phyloP scores from a whole-genome alignment of 2,329 filamentous ascomycete genomes.

The Penicillium sp. region DNA sequence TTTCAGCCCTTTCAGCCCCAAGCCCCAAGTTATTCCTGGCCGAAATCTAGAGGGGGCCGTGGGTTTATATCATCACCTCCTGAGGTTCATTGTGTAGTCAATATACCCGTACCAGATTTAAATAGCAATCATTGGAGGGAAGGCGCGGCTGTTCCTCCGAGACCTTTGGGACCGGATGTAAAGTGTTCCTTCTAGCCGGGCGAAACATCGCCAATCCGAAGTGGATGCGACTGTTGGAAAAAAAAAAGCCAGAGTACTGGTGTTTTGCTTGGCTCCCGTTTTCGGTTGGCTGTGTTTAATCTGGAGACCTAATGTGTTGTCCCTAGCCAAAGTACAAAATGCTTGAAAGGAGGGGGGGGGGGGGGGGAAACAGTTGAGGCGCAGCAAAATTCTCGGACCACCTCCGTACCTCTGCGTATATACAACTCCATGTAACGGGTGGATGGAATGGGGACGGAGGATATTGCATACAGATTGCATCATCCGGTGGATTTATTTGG shows the following conservation, averaged over 20 bases:
- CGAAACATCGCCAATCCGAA: constrained; percentile 2
- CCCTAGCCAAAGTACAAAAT: not conserved
- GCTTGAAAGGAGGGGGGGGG: not conserved
- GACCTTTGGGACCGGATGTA: not conserved
- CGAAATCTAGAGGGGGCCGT: not conserved
- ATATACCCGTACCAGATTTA: not conserved
- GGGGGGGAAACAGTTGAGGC: not conserved
- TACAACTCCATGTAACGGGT: not conserved
- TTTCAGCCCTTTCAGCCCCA: not conserved
- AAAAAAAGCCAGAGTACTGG: not conserved
- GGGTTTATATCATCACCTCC: not conserved
- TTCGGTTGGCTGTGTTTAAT: not conserved
- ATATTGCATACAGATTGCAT: not conserved
- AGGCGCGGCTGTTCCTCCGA: not conserved
- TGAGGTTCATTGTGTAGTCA: not conserved
- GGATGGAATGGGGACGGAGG: not conserved
- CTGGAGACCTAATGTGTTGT: not conserved
- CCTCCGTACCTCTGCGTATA: not conserved
- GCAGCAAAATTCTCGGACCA: not conserved
- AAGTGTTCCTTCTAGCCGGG: not conserved
- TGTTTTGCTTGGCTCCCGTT: not conserved
- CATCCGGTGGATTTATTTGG: not conserved
- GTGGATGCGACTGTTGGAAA: not conserved
- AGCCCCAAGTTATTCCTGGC: not conserved
- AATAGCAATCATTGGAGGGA: not conserved